Evolutionary conservation across 2,329 filamentous ascomycete genomes (phyloP).

Genomic region (Malbranchea cinnamomea): DNA sequence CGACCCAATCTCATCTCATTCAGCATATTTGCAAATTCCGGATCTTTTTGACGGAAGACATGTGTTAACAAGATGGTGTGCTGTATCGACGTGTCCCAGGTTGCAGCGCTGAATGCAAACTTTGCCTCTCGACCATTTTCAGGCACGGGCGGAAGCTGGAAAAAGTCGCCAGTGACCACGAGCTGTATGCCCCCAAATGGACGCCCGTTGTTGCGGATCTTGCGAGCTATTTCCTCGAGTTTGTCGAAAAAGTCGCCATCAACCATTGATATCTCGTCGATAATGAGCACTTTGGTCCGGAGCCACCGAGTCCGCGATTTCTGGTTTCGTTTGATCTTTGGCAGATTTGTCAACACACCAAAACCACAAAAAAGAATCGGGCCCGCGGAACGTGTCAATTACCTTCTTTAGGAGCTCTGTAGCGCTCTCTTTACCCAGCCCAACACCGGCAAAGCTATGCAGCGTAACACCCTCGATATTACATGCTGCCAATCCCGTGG

Average conservation of each 20-base stretch:
- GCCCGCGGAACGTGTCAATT: constrained; percentile 5
- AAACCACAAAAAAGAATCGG: constrained; percentile 7
- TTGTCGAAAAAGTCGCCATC: constrained; percentile 96
- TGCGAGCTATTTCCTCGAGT: constrained; percentile 71
- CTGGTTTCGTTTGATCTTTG: constrained; percentile 58
- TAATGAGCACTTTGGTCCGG: constrained; percentile 68
- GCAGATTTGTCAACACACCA: too few relatives aligned
- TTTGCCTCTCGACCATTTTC: constrained; percentile 59
- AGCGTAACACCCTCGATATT: constrained; percentile 93
- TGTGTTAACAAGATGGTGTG: constrained; percentile 92
- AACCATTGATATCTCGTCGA: constrained; percentile 98
- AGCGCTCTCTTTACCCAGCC: constrained; percentile 78
- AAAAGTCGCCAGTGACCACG: constrained; percentile 93
- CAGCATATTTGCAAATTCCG: constrained; percentile 80
- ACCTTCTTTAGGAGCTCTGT: constrained; percentile 67
- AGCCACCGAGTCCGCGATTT: constrained; percentile 86
- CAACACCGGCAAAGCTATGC: constrained; percentile 92
- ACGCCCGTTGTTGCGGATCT: constrained; percentile 74
- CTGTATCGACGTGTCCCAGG: constrained; percentile 84
- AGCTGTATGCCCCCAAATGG: constrained; percentile 95
- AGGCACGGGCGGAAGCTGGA: constrained; percentile 87
- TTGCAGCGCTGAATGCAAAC: constrained; percentile 84
- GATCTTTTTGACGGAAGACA: constrained; percentile 89
- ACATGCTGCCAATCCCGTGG: constrained; percentile 87
- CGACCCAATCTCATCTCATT: constrained; percentile 93